phyloP scores from a whole-genome alignment of 2,329 filamentous ascomycete species.

The Biscogniauxia sp. region DNA sequence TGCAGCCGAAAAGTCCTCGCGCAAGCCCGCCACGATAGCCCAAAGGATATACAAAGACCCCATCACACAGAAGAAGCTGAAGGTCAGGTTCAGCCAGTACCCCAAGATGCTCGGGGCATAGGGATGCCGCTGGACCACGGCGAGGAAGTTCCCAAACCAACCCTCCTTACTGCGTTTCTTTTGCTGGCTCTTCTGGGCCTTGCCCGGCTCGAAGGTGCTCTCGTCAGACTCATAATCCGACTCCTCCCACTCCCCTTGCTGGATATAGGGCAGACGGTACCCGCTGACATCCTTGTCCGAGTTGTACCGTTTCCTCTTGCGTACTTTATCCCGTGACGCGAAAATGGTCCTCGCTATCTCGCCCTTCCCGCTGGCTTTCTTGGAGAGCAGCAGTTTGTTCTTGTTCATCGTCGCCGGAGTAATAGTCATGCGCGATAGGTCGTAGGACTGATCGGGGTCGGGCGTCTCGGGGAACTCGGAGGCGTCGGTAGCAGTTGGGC shows the following conservation, averaged over 20 bases:
- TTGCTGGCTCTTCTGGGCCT: constrained; percentile 18
- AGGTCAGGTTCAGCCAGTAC: constrained; percentile 56
- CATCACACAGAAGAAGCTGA: constrained; percentile 53
- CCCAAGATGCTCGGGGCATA: constrained; percentile 58
- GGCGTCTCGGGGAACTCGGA: constrained; percentile 55
- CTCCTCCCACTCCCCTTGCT: constrained; percentile 41
- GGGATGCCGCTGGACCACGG: constrained; percentile 55
- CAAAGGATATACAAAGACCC: constrained; percentile 62
- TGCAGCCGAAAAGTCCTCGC: constrained; percentile 71
- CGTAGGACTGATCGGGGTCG: constrained; percentile 46
- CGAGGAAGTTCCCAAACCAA: constrained; percentile 45
- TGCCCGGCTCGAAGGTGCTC: constrained; percentile 32
- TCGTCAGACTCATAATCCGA: constrained; percentile 52
- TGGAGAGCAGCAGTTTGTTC: constrained; percentile 37
- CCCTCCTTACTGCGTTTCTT: constrained; percentile 33
- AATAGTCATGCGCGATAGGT: constrained; percentile 43
- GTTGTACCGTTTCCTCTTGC: constrained; percentile 53
- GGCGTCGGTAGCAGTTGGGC: constrained; percentile 56
- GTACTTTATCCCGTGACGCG: constrained; percentile 43
- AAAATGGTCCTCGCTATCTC: constrained; percentile 52
- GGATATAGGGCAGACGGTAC: constrained; percentile 40
- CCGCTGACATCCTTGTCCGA: constrained; percentile 53
- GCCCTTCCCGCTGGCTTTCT: constrained; percentile 57
- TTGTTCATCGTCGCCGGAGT: constrained; percentile 49
- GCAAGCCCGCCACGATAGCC: constrained; percentile 66